Evolutionary conservation across 331 rosid genomes (phyloP).

Genomic region (Erythrophleum ivorense): DNA sequence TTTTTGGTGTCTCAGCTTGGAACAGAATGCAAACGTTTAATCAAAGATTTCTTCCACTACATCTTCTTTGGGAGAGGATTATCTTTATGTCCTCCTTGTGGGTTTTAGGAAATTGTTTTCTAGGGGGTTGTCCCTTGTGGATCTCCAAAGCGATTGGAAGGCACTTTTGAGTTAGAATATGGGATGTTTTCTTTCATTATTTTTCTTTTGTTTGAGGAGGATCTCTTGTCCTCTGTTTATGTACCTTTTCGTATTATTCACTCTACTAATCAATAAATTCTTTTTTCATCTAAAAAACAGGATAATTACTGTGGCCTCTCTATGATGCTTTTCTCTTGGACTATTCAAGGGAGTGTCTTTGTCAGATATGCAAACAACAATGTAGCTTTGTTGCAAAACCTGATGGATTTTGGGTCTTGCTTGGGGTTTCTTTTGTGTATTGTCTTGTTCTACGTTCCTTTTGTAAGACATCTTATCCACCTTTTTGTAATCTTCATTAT

Average conservation of each 20-base stretch:
- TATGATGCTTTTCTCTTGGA: neutral
- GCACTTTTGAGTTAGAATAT: neutral
- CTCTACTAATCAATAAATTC: neutral
- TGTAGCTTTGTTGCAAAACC: neutral
- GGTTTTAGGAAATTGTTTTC: neutral
- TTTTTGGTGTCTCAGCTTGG: too few relatives aligned
- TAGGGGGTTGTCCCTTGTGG: neutral
- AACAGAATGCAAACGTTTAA: too few relatives aligned
- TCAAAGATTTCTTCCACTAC: too few relatives aligned
- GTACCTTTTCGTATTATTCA: neutral
- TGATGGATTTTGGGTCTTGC: neutral
- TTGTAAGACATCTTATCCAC: neutral
- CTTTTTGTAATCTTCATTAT: neutral
- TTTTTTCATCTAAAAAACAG: neutral
- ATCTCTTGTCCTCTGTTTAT: neutral
- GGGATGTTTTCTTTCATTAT: too few relatives aligned
- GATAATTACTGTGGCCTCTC: neutral
- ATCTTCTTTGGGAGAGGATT: neutral
- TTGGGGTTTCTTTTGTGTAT: neutral
- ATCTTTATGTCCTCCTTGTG: neutral
- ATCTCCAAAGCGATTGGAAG: neutral
- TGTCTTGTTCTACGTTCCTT: neutral
- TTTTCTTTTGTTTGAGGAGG: neutral
- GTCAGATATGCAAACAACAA: neutral
- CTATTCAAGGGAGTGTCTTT: neutral